These are phyloP conservation scores for Pichia sp. DNA, from an alignment of 1,139 yeast species.

Conservation along the genomic window DNA sequence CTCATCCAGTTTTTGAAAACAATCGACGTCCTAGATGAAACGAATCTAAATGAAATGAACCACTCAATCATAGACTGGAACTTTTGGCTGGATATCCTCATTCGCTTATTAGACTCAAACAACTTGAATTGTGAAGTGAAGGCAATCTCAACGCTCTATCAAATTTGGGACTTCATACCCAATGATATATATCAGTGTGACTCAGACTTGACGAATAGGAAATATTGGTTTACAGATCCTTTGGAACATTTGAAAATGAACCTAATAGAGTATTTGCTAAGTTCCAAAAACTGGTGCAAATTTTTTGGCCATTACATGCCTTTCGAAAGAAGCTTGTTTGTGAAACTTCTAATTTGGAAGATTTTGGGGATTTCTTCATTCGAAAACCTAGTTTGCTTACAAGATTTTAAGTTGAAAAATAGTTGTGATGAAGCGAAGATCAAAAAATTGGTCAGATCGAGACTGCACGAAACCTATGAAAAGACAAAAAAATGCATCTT, in stretches of 20 bases:
- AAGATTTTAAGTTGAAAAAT: slow-evolving; percentile 8
- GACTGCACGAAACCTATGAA: slow-evolving; percentile 18
- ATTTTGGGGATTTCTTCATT: slow-evolving; percentile 30
- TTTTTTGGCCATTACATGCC: slow-evolving; percentile 81
- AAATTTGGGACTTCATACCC: slow-evolving; percentile 74
- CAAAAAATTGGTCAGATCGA: slow-evolving; percentile 12
- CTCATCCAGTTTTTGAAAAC: slow-evolving; percentile 41
- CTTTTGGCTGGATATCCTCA: slow-evolving; percentile 66
- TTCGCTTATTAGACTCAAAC: slow-evolving; percentile 57
- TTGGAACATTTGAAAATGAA: slow-evolving; percentile 42
- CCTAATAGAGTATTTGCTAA: slow-evolving; percentile 53
- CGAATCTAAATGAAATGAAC: slow-evolving; percentile 7
- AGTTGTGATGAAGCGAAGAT: slow-evolving; percentile 6
- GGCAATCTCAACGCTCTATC: slow-evolving; percentile 62
- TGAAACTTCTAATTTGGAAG: slow-evolving; percentile 67
- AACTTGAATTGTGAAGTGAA: slow-evolving; percentile 61
- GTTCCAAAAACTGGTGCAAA: slow-evolving; percentile 45
- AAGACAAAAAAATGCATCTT: slow-evolving; percentile 28
- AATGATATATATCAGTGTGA: slow-evolving; percentile 21
- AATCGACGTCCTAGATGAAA: slow-evolving; percentile 17
- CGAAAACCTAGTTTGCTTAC: slow-evolving; percentile 5
- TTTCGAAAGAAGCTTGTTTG: slow-evolving; percentile 63
- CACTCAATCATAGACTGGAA: slow-evolving; percentile 52
- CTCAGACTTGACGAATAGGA: slow-evolving; percentile 1
- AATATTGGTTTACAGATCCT: slow-evolving; percentile 32